Conservation (phyloP, 2,329 filamentous ascomycete genomes). For the Fusarium ambrosium region DNA sequence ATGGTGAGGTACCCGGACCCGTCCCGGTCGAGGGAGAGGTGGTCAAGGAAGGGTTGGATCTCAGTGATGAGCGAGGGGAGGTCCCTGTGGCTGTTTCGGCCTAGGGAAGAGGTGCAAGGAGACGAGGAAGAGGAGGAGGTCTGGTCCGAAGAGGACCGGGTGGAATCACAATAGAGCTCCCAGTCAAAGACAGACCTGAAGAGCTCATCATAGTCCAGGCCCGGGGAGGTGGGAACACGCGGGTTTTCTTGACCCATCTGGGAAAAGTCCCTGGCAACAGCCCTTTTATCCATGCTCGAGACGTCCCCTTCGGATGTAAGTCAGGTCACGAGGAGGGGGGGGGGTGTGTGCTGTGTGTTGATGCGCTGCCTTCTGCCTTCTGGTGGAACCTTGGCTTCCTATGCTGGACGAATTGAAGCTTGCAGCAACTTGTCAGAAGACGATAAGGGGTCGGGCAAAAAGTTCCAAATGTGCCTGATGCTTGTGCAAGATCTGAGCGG, state of each 20-base stretch:
- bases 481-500: conserved; percentile 57
- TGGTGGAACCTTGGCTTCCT: conserved; percentile 58
- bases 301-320: conserved; percentile 52
- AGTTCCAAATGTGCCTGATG: conserved; percentile 56
- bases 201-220: conserved; percentile 50
- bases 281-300: conserved; percentile 53
- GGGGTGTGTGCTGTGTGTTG: conserved; percentile 2
- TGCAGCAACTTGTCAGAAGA: conserved; percentile 53
- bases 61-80: conserved; percentile 54
- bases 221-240: conserved; percentile 53
- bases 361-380: conserved; percentile 33
- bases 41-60: conserved; percentile 51
- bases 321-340: conserved; percentile 54
- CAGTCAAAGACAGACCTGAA: conserved; percentile 57
- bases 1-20: conserved; percentile 52
- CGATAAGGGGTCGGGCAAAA: conserved; percentile 53
- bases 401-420: conserved; percentile 54
- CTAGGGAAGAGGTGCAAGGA: conserved; percentile 26
- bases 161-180: conserved; percentile 52
- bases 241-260: conserved; percentile 54
- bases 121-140: conserved; percentile 39
- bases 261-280: conserved; percentile 50
- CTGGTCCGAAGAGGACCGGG: conserved; percentile 49
- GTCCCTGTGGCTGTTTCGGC: conserved; percentile 47
- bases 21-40: conserved; percentile 51